Conservation (phyloP, 192 early-diverging fungal genomes). For the Coemansia sp. region DNA sequence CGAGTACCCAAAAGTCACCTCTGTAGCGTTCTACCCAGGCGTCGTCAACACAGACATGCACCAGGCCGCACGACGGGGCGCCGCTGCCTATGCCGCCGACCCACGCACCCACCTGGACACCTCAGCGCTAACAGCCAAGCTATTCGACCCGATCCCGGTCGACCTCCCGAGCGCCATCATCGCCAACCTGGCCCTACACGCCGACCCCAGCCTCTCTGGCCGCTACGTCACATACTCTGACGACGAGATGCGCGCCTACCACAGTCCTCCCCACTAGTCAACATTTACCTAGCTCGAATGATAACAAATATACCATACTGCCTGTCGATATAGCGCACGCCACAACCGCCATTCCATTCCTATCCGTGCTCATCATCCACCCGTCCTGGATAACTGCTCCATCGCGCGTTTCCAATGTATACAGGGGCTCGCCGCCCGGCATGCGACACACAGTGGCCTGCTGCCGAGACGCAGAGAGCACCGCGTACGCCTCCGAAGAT, state of each 20-base stretch:
- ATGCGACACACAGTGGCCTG: constrained; percentile 35
- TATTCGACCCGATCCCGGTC: constrained; percentile 15
- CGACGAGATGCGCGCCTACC: constrained; percentile 27
- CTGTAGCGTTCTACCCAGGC: constrained; percentile 79
- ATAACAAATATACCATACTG: constrained; percentile 11
- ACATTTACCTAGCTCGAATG: neutral
- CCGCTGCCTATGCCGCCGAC: neutral
- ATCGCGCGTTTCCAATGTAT: constrained; percentile 6
- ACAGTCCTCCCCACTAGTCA: neutral
- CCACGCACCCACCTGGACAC: constrained; percentile 8
- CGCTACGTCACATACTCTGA: constrained; percentile 26
- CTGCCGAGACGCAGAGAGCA: constrained; percentile 34
- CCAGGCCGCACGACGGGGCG: constrained; percentile 11
- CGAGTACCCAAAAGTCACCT: constrained; percentile 72
- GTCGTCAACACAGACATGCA: constrained; percentile 85
- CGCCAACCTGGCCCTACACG: constrained; percentile 39
- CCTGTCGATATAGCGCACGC: constrained; percentile 28
- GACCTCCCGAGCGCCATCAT: constrained; percentile 31
- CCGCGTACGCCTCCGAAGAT: constrained; percentile 17
- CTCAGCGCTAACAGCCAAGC: constrained; percentile 14
- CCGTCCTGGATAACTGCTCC: constrained; percentile 29
- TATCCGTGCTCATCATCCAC: constrained; percentile 16
- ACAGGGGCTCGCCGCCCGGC: constrained; percentile 30
- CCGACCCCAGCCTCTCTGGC: constrained; percentile 28
- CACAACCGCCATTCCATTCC: neutral